Evolutionary conservation across 108 stramenopile genomes (phyloP).

Genomic region (Halocafeteria seosinensis): DNA sequence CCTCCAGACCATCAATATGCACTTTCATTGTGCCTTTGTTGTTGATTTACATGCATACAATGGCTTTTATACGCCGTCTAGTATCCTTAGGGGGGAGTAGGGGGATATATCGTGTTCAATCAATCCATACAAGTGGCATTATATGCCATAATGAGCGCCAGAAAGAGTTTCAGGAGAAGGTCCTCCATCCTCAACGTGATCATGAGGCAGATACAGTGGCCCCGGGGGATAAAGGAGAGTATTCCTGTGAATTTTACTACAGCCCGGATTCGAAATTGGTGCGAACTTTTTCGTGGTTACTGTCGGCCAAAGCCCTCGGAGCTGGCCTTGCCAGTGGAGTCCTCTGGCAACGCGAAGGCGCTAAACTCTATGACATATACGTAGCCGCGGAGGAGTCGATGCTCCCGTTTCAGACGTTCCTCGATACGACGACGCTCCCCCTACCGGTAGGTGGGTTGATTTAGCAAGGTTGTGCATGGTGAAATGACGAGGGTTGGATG

Average conservation of each 20-base stretch:
- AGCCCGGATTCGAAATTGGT: background rate
- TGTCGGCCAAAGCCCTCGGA: background rate
- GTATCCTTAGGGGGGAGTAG: too few species aligned
- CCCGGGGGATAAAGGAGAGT: too few species aligned
- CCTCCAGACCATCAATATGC: conserved; percentile 75
- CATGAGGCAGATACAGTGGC: too few species aligned
- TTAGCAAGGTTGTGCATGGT: background rate
- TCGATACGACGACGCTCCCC: background rate
- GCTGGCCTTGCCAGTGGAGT: background rate
- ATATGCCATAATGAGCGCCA: too few species aligned
- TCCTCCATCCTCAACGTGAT: too few species aligned
- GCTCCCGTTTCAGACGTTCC: background rate
- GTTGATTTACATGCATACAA: too few species aligned
- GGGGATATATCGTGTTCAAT: too few species aligned
- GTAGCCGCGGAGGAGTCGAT: background rate
- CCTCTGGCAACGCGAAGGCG: background rate
- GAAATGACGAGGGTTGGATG: too few species aligned
- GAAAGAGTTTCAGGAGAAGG: too few species aligned
- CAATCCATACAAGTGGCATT: too few species aligned
- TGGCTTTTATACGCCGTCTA: too few species aligned
- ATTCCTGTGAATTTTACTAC: background rate
- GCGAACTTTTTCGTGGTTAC: background rate
- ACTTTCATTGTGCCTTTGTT: too few species aligned
- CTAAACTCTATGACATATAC: background rate
- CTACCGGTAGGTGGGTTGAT: background rate